A percentile compares a stretch with the other conserved stretches of the same genome.
phyloP scores from a whole-genome alignment of 331 rosid species.

The Quercus lobata region DNA sequence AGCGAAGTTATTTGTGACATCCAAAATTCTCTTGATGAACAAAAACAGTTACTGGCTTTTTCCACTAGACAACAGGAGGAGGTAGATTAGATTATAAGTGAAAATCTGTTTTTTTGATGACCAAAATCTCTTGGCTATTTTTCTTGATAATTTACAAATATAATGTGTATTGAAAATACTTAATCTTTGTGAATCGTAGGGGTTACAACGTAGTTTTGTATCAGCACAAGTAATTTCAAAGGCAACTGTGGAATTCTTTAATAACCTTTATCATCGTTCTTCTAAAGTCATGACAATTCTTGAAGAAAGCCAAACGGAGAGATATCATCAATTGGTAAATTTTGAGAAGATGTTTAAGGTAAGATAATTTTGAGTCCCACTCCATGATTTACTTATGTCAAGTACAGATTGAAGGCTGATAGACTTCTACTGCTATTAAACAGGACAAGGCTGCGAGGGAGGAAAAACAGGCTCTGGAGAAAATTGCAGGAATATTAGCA shows the following conservation, averaged over 20 bases:
- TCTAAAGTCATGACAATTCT: constrained; percentile 47
- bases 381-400: background rate
- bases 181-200: constrained; percentile 42
- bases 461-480: constrained; percentile 59
- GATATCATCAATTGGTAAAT: constrained; percentile 43
- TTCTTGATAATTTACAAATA: background rate
- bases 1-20: constrained; percentile 57
- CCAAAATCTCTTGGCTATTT: background rate
- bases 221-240: constrained; percentile 61
- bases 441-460: constrained; percentile 81
- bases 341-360: constrained; percentile 88
- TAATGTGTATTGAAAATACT: constrained; percentile 1
- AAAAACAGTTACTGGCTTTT: constrained; percentile 58
- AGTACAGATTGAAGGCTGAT: constrained; percentile 8
- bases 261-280: constrained; percentile 54
- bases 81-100: constrained; percentile 33
- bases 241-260: constrained; percentile 55
- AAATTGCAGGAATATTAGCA: constrained; percentile 60
- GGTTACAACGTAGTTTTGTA: constrained; percentile 51
- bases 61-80: constrained; percentile 63
- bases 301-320: constrained; percentile 59
- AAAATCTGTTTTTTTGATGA: background rate
- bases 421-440: constrained; percentile 18
- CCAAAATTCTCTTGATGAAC: constrained; percentile 66
- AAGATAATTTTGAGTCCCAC: constrained; percentile 6